Evolutionary conservation across 2,329 filamentous ascomycete genomes (phyloP).

Genomic region (Aspergillus sp.): DNA sequence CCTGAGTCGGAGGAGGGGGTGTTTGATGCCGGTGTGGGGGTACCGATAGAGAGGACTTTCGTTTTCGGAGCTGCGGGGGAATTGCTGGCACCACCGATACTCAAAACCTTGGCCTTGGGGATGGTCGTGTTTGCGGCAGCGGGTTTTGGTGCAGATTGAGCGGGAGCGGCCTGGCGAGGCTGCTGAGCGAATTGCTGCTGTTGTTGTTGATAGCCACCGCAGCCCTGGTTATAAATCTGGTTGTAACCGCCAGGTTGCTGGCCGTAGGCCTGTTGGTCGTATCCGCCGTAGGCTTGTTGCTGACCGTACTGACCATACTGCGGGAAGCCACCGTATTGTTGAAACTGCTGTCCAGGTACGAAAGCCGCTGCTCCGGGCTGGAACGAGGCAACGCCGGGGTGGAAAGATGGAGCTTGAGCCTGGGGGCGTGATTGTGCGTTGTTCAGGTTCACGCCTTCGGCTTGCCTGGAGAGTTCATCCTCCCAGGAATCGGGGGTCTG

Average conservation of each 20-base stretch:
- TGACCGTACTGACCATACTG: slow-evolving; percentile 52
- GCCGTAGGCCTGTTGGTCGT: slow-evolving; percentile 44
- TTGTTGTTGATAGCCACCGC: slow-evolving; percentile 47
- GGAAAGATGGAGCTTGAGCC: slow-evolving; percentile 58
- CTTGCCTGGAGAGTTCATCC: slow-evolving; percentile 78
- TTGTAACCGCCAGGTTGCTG: slow-evolving; percentile 40
- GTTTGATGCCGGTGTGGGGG: slow-evolving; percentile 35
- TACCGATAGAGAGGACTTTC: slow-evolving; percentile 77
- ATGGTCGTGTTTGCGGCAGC: slow-evolving; percentile 40
- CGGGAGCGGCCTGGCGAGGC: slow-evolving; percentile 45
- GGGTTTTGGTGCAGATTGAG: slow-evolving; percentile 46
- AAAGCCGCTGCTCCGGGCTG: slow-evolving; percentile 69
- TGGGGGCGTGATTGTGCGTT: slow-evolving; percentile 54
- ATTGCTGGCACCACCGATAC: slow-evolving; percentile 56
- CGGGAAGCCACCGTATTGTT: slow-evolving; percentile 55
- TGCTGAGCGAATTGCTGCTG: slow-evolving; percentile 27
- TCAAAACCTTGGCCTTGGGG: slow-evolving; percentile 61
- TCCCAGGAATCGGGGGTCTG: slow-evolving; percentile 83
- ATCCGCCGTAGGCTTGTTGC: slow-evolving; percentile 47
- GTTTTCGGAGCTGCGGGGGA: slow-evolving; percentile 54
- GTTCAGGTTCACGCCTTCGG: slow-evolving; percentile 74
- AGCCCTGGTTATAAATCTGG: slow-evolving; percentile 46
- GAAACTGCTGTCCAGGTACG: slow-evolving; percentile 69
- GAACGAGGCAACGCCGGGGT: slow-evolving; percentile 64
- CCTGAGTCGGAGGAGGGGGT: slow-evolving; percentile 50